Percentiles rank a stretch among this genome's conserved stretches.
Conservation (phyloP, 768 basidiomycete species). For the Serendipita vermifera region DNA sequence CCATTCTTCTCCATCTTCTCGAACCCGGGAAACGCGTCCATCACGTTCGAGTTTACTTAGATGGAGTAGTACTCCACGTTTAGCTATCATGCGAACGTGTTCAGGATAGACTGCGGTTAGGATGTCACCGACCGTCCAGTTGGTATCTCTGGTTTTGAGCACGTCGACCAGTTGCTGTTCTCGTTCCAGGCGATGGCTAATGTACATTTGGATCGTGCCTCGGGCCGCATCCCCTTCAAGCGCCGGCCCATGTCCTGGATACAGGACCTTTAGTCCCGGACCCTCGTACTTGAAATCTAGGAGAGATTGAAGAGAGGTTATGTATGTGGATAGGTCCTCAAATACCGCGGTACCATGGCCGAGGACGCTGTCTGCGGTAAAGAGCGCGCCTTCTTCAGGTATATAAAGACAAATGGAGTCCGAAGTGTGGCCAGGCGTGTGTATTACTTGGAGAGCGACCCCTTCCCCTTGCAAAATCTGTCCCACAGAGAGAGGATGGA, state of each 20-base stretch:
- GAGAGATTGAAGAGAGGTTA: conserved; percentile 49
- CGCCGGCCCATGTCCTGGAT: conserved; percentile 82
- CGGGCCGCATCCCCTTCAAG: conserved; percentile 42
- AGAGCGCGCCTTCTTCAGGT: conserved; percentile 56
- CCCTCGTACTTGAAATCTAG: conserved; percentile 21
- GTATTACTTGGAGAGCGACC: conserved; percentile 46
- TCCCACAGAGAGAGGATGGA: conserved; percentile 47
- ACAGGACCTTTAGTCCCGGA: conserved; percentile 38
- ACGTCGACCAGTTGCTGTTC: conserved; percentile 62
- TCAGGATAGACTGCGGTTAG: conserved; percentile 55
- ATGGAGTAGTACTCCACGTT: conserved; percentile 55
- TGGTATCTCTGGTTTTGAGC: conserved; percentile 25
- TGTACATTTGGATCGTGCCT: conserved; percentile 50
- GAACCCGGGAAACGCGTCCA: conserved; percentile 39
- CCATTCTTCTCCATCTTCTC: conserved; percentile 33
- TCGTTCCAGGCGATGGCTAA: conserved; percentile 65
- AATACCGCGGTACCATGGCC: conserved; percentile 87
- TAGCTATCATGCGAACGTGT: conserved; percentile 57
- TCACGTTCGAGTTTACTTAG: conserved; percentile 60
- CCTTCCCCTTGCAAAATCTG: conserved; percentile 35
- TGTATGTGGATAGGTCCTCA: conserved; percentile 62
- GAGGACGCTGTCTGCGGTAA: conserved; percentile 84
- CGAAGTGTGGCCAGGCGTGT: conserved; percentile 81
- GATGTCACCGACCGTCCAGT: conserved; percentile 53
- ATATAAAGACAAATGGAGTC: conserved; percentile 74